Evolutionary conservation across 2,329 filamentous ascomycete species (phyloP).

Genomic region (Verticillium alfalfae): DNA sequence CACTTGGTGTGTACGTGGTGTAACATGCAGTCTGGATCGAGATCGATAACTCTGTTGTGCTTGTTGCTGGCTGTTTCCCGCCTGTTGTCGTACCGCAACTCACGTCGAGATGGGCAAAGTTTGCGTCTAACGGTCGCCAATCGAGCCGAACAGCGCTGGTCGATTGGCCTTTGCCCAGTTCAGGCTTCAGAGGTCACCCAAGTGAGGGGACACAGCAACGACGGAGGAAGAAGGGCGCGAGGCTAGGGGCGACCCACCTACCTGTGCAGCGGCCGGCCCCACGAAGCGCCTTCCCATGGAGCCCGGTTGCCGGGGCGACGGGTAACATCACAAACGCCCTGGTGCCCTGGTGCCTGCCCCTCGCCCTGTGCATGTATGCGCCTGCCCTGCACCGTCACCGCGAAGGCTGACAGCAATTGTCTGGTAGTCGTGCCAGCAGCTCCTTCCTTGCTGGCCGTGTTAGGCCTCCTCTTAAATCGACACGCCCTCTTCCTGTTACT

Average conservation of each 20-base stretch:
- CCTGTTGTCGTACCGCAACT: too few relatives aligned
- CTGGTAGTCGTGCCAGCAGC: not conserved
- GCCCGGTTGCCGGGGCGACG: slow-evolving; percentile 1
- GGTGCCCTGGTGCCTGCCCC: not conserved
- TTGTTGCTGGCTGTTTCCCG: too few relatives aligned
- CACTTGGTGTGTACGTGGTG: too few relatives aligned
- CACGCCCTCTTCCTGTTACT: not conserved
- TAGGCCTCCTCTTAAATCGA: not conserved
- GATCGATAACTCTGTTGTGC: too few relatives aligned
- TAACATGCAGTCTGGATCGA: too few relatives aligned
- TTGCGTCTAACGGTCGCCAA: too few relatives aligned
- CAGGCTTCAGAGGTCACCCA: too few relatives aligned
- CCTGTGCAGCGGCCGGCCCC: not conserved
- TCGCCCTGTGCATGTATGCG: not conserved
- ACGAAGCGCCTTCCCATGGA: not conserved
- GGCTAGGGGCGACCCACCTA: not conserved
- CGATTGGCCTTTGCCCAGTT: too few relatives aligned
- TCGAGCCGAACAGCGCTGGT: too few relatives aligned
- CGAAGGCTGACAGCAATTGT: not conserved
- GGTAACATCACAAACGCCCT: not conserved
- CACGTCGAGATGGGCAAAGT: too few relatives aligned
- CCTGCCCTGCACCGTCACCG: not conserved
- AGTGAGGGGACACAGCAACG: too few relatives aligned
- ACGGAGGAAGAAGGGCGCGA: not conserved
- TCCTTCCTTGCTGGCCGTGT: not conserved